These are phyloP conservation scores for Trichoderma sp. DNA, from an alignment of 2,329 filamentous ascomycete species.

Conservation along the genomic window DNA sequence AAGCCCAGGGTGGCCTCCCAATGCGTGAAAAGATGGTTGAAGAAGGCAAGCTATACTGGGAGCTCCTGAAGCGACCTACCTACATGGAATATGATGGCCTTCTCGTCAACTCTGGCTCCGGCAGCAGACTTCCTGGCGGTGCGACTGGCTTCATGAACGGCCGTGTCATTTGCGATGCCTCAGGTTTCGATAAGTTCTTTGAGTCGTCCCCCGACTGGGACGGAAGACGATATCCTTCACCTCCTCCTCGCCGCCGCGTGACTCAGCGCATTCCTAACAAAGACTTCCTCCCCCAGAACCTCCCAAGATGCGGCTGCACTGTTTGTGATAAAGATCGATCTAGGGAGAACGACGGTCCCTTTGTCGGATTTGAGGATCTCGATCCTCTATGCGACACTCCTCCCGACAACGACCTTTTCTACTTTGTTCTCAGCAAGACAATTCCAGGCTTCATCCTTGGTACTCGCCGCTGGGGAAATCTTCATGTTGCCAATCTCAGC, in stretches of 20 bases:
- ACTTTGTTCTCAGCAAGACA: constrained; percentile 41
- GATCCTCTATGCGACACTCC: constrained; percentile 36
- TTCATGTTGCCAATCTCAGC: constrained; percentile 39
- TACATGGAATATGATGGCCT: constrained; percentile 48
- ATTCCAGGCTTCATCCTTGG: constrained; percentile 47
- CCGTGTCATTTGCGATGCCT: constrained; percentile 43
- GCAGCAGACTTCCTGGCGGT: constrained; percentile 28
- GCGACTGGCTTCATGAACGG: constrained; percentile 39
- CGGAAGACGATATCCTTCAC: constrained; percentile 9
- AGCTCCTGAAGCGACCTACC: constrained; percentile 43
- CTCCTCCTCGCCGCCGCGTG: constrained; percentile 2
- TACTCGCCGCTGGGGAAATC: constrained; percentile 44
- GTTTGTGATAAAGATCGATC: constrained; percentile 31
- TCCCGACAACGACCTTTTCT: constrained; percentile 44
- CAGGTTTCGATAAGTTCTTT: constrained; percentile 40
- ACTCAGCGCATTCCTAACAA: constrained; percentile 20
- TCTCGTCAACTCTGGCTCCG: constrained; percentile 33
- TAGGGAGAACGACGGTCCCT: constrained; percentile 31
- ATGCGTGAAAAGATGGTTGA: constrained; percentile 39
- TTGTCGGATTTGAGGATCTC: constrained; percentile 41
- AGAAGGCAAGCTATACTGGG: constrained; percentile 47
- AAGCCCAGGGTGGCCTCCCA: constrained; percentile 30
- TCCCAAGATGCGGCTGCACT: constrained; percentile 42
- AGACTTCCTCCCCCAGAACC: constrained; percentile 41
- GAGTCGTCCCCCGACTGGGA: constrained; percentile 28